Base-by-base conservation (phyloP, 1,139 yeast genomes). In the Nakaseomyces kungkrabaensis region DNA sequence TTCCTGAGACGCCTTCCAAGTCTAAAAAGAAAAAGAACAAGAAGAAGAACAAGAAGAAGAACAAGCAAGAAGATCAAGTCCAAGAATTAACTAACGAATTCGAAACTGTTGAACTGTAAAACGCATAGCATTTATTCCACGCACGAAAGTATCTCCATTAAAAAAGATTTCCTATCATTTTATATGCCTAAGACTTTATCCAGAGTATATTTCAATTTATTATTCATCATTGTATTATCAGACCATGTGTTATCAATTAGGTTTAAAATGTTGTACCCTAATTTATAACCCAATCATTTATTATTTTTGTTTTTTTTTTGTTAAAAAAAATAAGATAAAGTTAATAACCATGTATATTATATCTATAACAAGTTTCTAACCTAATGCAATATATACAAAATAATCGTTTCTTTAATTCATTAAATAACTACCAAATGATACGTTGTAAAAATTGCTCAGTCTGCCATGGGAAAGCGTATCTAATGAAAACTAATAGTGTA, bases 391-490 rank as follows among this genome's bases (percentile, higher is more conserved):
- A 25, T 25, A 25, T 38, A 25, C 31, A 38, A 25, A 38, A 11
- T 24, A 17, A 36, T 17, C n/a, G 25, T 17, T 33, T 9, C 27
- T 37, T 8, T 42, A 8, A 7, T 5, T n/a, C 29, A 38, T 10
- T 5, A 11, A 25, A 27, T 68, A 17, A 17, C 22, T 68, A 90
- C 97, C 97, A 92, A 62, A 90, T 88, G 54, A 92, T 87, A 58
- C 97, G 76, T 68, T 89, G 96, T 13, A 74, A 62, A 17, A 63
- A 67, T 0, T 78, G 72, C 56, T 84, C 84, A 53, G 76, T 72
- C 1, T 65, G 68, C 97, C 97, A 90, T 9, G 65, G 59, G 60
- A 90, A 87, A 26, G 86, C 79, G 55, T 77, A 74, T 17, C 64
- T 70, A 42, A 84, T 69, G 60, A 90, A 89, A 0, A 89, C 68